A percentile compares a stretch with the other conserved stretches of the same genome.
Conservation (phyloP, 495 filamentous ascomycete species). For the Neurospora hispaniola region DNA sequence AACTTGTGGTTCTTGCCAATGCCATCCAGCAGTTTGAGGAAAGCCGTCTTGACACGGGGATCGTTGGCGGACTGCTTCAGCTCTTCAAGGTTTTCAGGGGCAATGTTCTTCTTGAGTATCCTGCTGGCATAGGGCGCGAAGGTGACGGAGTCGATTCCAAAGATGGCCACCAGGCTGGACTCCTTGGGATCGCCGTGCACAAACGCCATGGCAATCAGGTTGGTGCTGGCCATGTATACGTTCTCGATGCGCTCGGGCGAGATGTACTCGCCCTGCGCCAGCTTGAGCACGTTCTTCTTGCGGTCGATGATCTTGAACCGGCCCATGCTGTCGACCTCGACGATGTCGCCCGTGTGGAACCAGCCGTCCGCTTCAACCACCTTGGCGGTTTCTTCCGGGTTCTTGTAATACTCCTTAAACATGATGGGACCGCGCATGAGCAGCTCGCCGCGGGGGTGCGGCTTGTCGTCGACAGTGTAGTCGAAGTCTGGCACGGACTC, state of each 20-base stretch:
- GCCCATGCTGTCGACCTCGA: conserved; percentile 68
- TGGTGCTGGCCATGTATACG: conserved; percentile 71
- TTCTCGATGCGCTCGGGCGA: conserved; percentile 97
- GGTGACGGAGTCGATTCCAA: conserved; percentile 70
- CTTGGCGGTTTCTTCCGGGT: conserved; percentile 75
- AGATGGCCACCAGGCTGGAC: conserved; percentile 73
- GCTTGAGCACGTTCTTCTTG: conserved; percentile 96
- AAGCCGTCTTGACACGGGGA: conserved; percentile 56
- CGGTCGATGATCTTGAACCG: conserved; percentile 92
- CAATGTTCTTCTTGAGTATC: conserved; percentile 57
- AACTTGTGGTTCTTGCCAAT: conserved; percentile 80
- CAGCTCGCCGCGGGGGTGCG: conserved; percentile 86
- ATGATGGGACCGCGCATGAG: conserved; percentile 67
- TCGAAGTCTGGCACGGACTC: conserved; percentile 90
- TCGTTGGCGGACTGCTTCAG: conserved; percentile 57
- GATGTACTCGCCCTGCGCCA: conserved; percentile 96
- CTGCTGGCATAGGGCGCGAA: conserved; percentile 73
- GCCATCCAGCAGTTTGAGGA: conserved; percentile 68
- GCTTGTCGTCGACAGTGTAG: conserved; percentile 82
- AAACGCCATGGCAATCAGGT: conserved; percentile 66
- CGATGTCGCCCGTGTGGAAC: conserved; percentile 95
- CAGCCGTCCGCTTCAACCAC: conserved; percentile 80
- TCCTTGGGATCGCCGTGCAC: conserved; percentile 87
- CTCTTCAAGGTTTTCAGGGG: conserved; percentile 49
- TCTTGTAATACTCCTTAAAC: conserved; percentile 82